Evolutionary conservation across 495 filamentous ascomycete genomes (phyloP), one percentile per base, ranked within the genome.

Genomic region (Hypoxylon crocopeplum): DNA sequence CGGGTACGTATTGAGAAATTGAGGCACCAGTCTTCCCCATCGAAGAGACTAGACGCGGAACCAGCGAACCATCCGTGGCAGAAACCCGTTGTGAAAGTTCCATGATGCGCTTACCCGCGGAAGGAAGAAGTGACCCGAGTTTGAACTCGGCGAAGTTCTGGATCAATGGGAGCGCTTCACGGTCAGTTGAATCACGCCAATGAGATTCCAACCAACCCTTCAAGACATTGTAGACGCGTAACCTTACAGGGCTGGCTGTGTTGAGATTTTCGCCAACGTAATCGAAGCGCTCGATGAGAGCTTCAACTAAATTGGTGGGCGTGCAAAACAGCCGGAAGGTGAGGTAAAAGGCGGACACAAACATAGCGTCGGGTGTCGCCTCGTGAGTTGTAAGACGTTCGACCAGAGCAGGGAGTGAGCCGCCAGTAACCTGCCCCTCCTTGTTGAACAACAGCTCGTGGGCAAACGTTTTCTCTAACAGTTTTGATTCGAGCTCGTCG

Each of bases 171-270:
- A 98, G 77, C 5, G 93, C 91, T 5, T 80, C 80, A 51, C 79
- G 76, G 70, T 99, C 95, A 20, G 85, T 81, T 21, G 91, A 85
- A 54, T 88, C 84, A 20, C 89, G 86, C 95, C 95, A 99, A 74
- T 98, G 91, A 2, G 88, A 92, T 74, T 99, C 95, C 3, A 99
- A 75, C 95, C 95, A 99, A 24, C 88, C 87, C 73, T 99, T 99
- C 79, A 97, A 90, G 32, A 93, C 86, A 69, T 99, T 98, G 79
- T 96, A 98, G 0, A 97, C 91, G 12, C 95, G 85, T 27, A 98
- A 78, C 27, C 93, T 88, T 15, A 98, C 92, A 0, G 93, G 91
- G 3, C 77, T 81, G 7, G 90, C 87, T 15, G 90, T 84, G 38
- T 84, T 79, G 8, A 86, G 83, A 24, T 84, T 87, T 36, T 95